Conservation (phyloP, 495 filamentous ascomycete genomes). For the Aspergillus cristatus region DNA sequence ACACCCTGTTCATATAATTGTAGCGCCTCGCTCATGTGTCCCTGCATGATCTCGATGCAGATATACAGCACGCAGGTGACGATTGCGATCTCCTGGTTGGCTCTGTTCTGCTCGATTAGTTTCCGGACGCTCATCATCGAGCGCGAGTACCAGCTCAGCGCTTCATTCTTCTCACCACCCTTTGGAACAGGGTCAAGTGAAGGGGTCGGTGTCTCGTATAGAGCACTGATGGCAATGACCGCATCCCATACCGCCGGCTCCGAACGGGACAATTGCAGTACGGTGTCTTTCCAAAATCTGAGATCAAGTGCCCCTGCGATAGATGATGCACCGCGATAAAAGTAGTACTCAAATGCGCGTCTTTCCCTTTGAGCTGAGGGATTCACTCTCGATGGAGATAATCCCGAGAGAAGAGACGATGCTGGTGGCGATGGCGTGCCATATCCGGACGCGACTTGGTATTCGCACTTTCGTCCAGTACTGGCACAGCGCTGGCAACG, state of each 20-base stretch:
- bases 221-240: conserved; percentile 42
- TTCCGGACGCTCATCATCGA: conserved; percentile 40
- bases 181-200: conserved; percentile 4
- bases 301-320: conserved; percentile 39
- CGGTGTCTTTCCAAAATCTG: conserved; percentile 47
- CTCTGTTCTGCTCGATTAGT: conserved; percentile 28
- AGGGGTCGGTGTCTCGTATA: conserved; percentile 34
- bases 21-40: conserved; percentile 18
- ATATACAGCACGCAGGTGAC: conserved; percentile 50
- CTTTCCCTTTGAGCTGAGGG: conserved; percentile 24
- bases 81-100: conserved; percentile 29
- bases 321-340: conserved; percentile 18
- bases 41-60: conserved; percentile 47
- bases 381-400: too few species aligned
- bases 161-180: conserved; percentile 33
- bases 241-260: conserved; percentile 54
- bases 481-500: conserved; percentile 34
- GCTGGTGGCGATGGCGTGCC: conserved; percentile 8
- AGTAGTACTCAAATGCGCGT: conserved; percentile 34
- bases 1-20: conserved; percentile 29
- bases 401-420: conserved; percentile 5
- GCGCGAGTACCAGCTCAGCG: conserved; percentile 32
- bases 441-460: conserved; percentile 4
- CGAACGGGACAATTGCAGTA: conserved; percentile 46
- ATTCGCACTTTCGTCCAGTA: conserved; percentile 43